A percentile compares a stretch with the other conserved stretches of the same genome.
Evolutionary conservation across 2,329 filamentous ascomycete genomes (phyloP).

Genomic region (Nothophaeocryptopus gaeumannii): DNA sequence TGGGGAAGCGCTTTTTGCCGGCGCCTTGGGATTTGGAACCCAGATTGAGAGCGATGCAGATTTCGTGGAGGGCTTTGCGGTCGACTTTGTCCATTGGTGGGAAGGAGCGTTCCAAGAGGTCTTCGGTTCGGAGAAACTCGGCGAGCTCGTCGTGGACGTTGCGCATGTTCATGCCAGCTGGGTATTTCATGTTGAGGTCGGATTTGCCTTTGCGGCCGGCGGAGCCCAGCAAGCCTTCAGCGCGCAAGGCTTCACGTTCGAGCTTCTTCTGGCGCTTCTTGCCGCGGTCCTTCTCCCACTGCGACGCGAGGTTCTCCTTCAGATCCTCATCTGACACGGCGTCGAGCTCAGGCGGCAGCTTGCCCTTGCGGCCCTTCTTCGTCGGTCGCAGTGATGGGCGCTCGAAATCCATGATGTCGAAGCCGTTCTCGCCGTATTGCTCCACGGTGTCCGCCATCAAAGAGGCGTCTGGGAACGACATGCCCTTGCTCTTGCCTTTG

Average conservation of each 20-base stretch:
- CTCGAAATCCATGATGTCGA: slow-evolving; percentile 84
- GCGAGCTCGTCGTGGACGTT: slow-evolving; percentile 72
- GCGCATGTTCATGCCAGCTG: slow-evolving; percentile 65
- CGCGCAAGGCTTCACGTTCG: slow-evolving; percentile 47
- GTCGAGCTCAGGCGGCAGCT: slow-evolving; percentile 36
- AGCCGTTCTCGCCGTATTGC: slow-evolving; percentile 66
- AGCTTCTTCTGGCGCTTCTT: slow-evolving; percentile 49
- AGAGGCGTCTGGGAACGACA: slow-evolving; percentile 53
- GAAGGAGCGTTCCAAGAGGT: slow-evolving; percentile 65
- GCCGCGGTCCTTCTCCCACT: slow-evolving; percentile 45
- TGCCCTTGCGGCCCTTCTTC: slow-evolving; percentile 58
- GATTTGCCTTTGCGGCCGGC: slow-evolving; percentile 39
- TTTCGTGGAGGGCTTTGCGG: slow-evolving; percentile 74
- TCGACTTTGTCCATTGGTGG: slow-evolving; percentile 80
- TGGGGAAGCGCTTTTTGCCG: slow-evolving; percentile 69
- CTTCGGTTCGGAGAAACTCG: slow-evolving; percentile 63
- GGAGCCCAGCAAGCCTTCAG: slow-evolving; percentile 41
- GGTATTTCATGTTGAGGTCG: slow-evolving; percentile 66
- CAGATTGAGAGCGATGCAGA: slow-evolving; percentile 71
- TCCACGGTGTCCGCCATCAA: slow-evolving; percentile 59
- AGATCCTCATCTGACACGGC: slow-evolving; percentile 46
- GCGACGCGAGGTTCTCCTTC: slow-evolving; percentile 37
- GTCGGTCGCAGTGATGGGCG: slow-evolving; percentile 65
- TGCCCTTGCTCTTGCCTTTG: slow-evolving; percentile 25
- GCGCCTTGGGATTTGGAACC: slow-evolving; percentile 81